A percentile compares a stretch with the other conserved stretches of the same genome.
phyloP scores from a whole-genome alignment of 257 asterid species.

The Solanum paucissectum region DNA sequence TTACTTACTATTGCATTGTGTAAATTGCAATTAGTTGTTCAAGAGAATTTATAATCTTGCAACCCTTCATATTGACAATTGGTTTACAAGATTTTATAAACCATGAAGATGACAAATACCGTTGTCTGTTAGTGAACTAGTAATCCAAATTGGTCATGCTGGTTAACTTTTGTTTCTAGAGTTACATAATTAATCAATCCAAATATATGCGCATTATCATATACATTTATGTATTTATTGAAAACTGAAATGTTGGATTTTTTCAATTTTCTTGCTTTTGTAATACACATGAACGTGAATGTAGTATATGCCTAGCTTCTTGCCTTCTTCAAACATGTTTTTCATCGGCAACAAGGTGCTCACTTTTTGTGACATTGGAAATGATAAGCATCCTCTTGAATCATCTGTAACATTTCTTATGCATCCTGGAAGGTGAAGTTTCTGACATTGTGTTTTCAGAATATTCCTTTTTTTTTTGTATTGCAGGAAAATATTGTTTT shows the following conservation, averaged over 20 bases:
- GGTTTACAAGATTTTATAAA: neutral
- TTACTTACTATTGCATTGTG: neutral
- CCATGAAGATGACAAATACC: neutral
- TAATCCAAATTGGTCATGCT: neutral
- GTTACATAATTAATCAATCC: neutral
- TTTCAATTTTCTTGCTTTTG: neutral
- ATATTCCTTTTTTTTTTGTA: neutral
- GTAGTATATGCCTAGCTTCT: neutral
- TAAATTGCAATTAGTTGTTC: neutral
- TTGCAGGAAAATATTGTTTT: slow-evolving; percentile 52
- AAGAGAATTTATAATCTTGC: neutral
- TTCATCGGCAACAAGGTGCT: neutral
- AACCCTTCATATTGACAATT: neutral
- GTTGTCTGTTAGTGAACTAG: neutral
- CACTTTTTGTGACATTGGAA: neutral
- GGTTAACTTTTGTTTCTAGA: neutral
- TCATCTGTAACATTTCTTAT: neutral
- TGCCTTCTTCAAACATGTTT: neutral
- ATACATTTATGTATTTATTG: neutral
- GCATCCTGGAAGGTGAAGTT: neutral
- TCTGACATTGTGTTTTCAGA: neutral
- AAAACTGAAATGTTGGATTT: neutral
- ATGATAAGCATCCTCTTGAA: neutral
- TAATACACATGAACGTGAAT: neutral
- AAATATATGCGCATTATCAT: neutral